Evolutionary conservation across 345 rosid species (phyloP), one percentile per base, ranked within the genome.

Genomic region (Cardamine occulta): DNA sequence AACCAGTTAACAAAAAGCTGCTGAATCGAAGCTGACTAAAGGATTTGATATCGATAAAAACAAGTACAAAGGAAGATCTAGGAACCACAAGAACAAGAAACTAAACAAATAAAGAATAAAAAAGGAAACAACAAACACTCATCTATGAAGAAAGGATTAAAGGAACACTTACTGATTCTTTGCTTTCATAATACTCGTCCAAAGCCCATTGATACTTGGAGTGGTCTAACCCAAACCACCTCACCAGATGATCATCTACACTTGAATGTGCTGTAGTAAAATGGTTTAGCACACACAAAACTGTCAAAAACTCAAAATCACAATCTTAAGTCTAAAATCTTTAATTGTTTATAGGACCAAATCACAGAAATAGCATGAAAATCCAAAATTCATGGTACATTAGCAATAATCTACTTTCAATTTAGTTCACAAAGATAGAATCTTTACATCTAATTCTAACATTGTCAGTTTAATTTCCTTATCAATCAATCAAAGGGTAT

Each of bases 171-270:
- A 91, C 99, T 84, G 88, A 63, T 75, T 83, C 91, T 83, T 96
- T 96, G 88, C 65, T 81, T 79, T 91, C 88, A 61, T 90, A 89
- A 66, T 96, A 96, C 84, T 91, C 93, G 52, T 96, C 98, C 81
- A 96, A 68, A 32, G 98, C 99, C 99, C 99, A 96, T 54, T 96
- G 99, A 57, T 93, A 96, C 88, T 90, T 96, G 12, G 99, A 96
- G 74, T 91, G 99, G 82, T 96, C 85, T 80, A 96, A 87, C 31
- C 99, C 99, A 75, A 93, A 89, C 99, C 99, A 96, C n/a, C 93
- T 89, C 12, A 97, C 96, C 87, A 96, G 76, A 83, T 91, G 90
- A 62, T 91, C 98, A 83, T 96, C 99, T 85, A 96, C 86, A 68
- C 97, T 89, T 42, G 98, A 90, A 88, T 93, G 97, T 42, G 96